These are phyloP conservation scores for Candida palmyrensis DNA, from an alignment of 805 yeast genomes.

Conservation along the genomic window DNA sequence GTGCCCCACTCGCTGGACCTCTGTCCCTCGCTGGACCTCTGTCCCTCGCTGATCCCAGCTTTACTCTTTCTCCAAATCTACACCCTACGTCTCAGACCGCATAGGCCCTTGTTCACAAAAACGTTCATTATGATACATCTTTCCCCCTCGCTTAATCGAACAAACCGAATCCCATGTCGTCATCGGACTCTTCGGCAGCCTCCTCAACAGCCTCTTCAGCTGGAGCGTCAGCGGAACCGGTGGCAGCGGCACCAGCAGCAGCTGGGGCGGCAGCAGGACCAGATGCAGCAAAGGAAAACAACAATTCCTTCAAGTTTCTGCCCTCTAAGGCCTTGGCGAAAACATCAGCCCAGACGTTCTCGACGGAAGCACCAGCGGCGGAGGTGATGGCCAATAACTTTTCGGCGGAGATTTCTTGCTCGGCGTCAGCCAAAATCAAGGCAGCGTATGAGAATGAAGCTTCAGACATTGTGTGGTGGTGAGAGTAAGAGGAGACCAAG, in stretches of 20 bases:
- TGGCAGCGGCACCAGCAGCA: constrained; percentile 28
- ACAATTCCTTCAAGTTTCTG: constrained; percentile 76
- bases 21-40: no score
- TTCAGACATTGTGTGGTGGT: constrained; percentile 89
- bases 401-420: constrained; percentile 85
- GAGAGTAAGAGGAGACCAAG: no score
- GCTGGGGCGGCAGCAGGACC: constrained; percentile 37
- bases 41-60: no score
- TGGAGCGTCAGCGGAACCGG: constrained; percentile 50
- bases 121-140: no score
- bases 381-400: constrained; percentile 71
- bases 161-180: constrained; percentile 93
- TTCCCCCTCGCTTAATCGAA: constrained; percentile 93
- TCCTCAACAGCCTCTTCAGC: constrained; percentile 70
- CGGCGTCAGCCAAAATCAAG: constrained; percentile 96
- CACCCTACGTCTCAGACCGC: no score
- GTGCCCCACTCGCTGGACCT: no score
- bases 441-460: constrained; percentile 97
- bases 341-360: constrained; percentile 79
- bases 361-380: constrained; percentile 83
- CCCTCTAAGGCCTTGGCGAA: constrained; percentile 85
- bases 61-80: no score
- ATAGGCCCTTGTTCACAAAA: no score
- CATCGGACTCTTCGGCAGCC: constrained; percentile 62
- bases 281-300: constrained; percentile 48